A percentile compares a stretch with the other conserved stretches of the same genome.
phyloP scores from a whole-genome alignment of 257 asterid species.

The Jasminum sambac region DNA sequence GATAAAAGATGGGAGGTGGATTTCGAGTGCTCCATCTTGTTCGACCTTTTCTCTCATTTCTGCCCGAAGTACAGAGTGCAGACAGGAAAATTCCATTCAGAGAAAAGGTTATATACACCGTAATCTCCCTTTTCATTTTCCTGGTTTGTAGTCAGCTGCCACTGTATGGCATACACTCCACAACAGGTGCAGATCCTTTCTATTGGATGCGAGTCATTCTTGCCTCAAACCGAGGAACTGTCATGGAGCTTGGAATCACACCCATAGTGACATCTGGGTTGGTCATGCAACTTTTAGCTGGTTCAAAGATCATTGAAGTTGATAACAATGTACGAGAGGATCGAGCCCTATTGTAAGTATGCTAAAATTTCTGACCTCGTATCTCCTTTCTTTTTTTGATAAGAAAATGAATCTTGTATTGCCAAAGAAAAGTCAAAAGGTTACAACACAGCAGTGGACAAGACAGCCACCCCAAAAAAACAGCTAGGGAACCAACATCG shows the following conservation, averaged over 20 bases:
- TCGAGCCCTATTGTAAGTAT: conserved; percentile 81
- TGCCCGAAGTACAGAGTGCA: conserved; percentile 85
- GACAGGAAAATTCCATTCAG: conserved; percentile 82
- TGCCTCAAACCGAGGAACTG: conserved; percentile 86
- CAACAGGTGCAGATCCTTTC: conserved; percentile 89
- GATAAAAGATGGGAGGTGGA: conserved; percentile 73
- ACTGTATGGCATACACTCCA: conserved; percentile 82
- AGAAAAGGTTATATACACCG: conserved; percentile 84
- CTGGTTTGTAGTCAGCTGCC: conserved; percentile 89
- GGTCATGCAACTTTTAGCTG: conserved; percentile 83
- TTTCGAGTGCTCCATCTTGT: conserved; percentile 82
- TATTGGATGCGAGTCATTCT: conserved; percentile 95
- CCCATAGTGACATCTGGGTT: conserved; percentile 86
- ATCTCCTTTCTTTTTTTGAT: too few relatives aligned
- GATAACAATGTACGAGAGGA: conserved; percentile 87
- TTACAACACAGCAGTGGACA: too few relatives aligned
- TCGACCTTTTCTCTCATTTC: conserved; percentile 77
- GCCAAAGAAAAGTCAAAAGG: too few relatives aligned
- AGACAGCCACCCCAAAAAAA: too few relatives aligned
- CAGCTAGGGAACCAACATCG: too few relatives aligned
- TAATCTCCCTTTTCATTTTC: conserved; percentile 73
- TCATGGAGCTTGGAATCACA: conserved; percentile 89
- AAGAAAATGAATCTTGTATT: too few relatives aligned
- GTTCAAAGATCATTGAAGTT: conserved; percentile 80
- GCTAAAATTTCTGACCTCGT: not conserved